Conservation (phyloP, 2,329 filamentous ascomycete species). For the Mariannaea sp. region DNA sequence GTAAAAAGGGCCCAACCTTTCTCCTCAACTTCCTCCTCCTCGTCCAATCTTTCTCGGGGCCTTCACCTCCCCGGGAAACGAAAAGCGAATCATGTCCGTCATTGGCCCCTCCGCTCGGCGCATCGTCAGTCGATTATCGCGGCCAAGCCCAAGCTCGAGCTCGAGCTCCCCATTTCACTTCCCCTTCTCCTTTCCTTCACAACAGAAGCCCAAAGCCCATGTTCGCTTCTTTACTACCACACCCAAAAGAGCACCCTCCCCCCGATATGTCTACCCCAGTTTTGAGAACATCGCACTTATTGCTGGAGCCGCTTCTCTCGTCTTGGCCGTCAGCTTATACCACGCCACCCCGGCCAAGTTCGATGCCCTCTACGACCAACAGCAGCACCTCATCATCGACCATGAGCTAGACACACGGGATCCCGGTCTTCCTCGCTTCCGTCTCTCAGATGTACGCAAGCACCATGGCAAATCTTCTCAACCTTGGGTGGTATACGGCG, state of each 20-base stretch:
- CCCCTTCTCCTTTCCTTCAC: too few species aligned
- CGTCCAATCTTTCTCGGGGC: too few species aligned
- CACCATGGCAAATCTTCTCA: slow-evolving; percentile 57
- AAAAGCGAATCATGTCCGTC: slow-evolving; percentile 24
- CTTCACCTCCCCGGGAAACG: too few species aligned
- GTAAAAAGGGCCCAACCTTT: too few species aligned
- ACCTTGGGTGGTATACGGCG: slow-evolving; percentile 68
- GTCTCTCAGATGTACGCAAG: slow-evolving; percentile 56
- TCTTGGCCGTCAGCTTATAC: slow-evolving; percentile 26
- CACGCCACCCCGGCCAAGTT: slow-evolving; percentile 28
- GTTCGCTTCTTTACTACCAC: slow-evolving; percentile 19
- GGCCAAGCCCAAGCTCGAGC: slow-evolving; percentile 8
- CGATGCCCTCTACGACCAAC: slow-evolving; percentile 20
- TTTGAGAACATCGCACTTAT: slow-evolving; percentile 17
- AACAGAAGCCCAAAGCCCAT: slow-evolving; percentile 18
- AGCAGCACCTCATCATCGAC: background rate
- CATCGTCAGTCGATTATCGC: slow-evolving; percentile 20
- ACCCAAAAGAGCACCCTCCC: slow-evolving; percentile 3
- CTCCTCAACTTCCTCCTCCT: too few species aligned
- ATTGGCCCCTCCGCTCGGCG: slow-evolving; percentile 24
- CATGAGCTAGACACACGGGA: slow-evolving; percentile 39
- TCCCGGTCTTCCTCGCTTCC: slow-evolving; percentile 53
- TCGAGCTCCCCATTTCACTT: too few species aligned
- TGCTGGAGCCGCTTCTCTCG: slow-evolving; percentile 26
- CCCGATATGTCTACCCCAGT: slow-evolving; percentile 7